Base-by-base conservation (phyloP, 108 stramenopile species). In the Skeletonema tropicum region DNA sequence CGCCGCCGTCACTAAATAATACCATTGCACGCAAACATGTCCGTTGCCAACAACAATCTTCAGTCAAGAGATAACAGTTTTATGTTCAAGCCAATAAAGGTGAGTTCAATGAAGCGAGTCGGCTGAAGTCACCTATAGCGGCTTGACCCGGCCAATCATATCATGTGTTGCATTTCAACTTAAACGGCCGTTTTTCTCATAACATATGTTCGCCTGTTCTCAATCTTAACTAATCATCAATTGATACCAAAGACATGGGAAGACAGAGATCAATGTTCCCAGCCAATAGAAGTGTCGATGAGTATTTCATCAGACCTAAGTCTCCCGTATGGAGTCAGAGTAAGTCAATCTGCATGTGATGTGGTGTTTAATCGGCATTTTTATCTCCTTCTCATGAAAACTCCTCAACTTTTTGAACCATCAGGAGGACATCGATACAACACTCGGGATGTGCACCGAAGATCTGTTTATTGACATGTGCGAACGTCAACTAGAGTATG, bases 391-490 rank as follows among this genome's bases (percentile, higher is more conserved):
- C 52, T 68, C 65, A 71, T 64, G 42, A 61, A 21, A 66, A 29
- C 35, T 3, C 41, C 21, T 57, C 55, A 3, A 33, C 17, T 46
- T 15, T 64, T 64, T 60, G 12, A n/a, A 35, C 38, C 11, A 45
- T n/a, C 62, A 92, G 89, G 74, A 75, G 42, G 72, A 85, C 11
- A 78, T 93, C 13, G 92, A 96, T 71, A 76, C 84, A 31, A 70
- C 66, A 30, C 86, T 96, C 21, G 86, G 87, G 38, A 69, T 96
- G 26, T 83, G 82, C 21, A 86, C 90, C 0, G 76, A 82, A 55
- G 95, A 96, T 69, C 86, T 96, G 3, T 96, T 90, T 74, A 60
- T 66, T 7, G 90, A 92, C 77, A 94, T 96, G 92, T 65, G 64
- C 48, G 86, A 90, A 65, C 83, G 89, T 55, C 91, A 96, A 76